A percentile compares a stretch with the other conserved stretches of the same genome.
These are phyloP conservation scores for Nothophaeocryptopus gaeumannii DNA, from an alignment of 2,329 filamentous ascomycete genomes.

Conservation along the genomic window DNA sequence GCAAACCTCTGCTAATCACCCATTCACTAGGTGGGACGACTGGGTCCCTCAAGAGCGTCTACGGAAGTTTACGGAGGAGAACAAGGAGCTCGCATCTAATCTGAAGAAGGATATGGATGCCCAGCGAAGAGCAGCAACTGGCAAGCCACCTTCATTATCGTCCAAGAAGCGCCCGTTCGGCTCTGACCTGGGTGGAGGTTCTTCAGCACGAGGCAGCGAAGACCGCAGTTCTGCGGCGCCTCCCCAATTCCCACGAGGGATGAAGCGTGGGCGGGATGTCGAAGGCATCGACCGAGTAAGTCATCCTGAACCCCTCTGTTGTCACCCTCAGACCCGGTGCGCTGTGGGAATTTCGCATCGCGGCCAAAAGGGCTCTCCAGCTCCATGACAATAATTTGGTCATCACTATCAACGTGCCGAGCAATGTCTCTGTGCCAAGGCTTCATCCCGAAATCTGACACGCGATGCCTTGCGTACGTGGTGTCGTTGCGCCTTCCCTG, in stretches of 20 bases:
- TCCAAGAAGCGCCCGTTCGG: slow-evolving; percentile 57
- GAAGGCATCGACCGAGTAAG: slow-evolving; percentile 72
- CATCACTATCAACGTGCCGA: too few relatives aligned
- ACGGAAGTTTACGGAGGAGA: slow-evolving; percentile 91
- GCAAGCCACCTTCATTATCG: slow-evolving; percentile 40
- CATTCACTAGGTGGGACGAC: slow-evolving; percentile 76
- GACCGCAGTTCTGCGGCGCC: slow-evolving; percentile 66
- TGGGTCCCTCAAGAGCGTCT: slow-evolving; percentile 94
- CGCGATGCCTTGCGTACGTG: too few relatives aligned
- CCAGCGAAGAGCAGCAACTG: slow-evolving; percentile 49
- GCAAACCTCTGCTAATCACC: too few relatives aligned
- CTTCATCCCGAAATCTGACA: too few relatives aligned
- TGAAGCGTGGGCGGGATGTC: slow-evolving; percentile 72
- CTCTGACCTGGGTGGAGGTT: slow-evolving; percentile 50
- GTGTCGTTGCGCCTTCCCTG: too few relatives aligned
- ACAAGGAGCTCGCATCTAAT: slow-evolving; percentile 79
- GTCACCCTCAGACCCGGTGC: too few relatives aligned
- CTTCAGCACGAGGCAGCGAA: slow-evolving; percentile 71
- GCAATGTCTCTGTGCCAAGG: too few relatives aligned
- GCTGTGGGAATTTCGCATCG: too few relatives aligned
- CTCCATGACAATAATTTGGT: too few relatives aligned
- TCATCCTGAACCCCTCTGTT: slow-evolving; percentile 5
- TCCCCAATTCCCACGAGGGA: slow-evolving; percentile 59
- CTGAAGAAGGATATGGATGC: slow-evolving; percentile 66
- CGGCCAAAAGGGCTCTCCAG: too few relatives aligned